phyloP scores from a whole-genome alignment of 2,329 filamentous ascomycete genomes.

The Penicillium decumbens region DNA sequence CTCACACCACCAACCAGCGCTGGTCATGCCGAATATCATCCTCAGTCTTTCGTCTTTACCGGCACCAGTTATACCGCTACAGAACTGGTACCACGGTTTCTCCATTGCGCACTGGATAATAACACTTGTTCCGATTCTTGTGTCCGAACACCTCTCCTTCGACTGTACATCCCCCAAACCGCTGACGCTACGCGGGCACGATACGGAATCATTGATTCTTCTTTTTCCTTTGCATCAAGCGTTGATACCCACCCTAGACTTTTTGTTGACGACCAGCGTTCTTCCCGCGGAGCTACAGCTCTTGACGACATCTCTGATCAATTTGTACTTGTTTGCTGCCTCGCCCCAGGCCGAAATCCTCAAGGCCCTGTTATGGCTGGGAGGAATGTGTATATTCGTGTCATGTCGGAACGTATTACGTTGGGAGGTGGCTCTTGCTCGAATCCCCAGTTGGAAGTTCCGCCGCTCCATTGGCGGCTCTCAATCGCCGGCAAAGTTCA shows the following conservation, averaged over 20 bases:
- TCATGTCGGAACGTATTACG: conserved; percentile 68
- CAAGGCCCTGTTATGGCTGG: conserved; percentile 77
- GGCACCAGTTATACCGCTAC: conserved; percentile 63
- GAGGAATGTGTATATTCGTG: conserved; percentile 72
- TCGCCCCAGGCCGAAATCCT: conserved; percentile 82
- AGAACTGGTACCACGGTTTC: conserved; percentile 53
- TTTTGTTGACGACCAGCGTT: conserved; percentile 83
- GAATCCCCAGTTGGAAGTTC: conserved; percentile 89
- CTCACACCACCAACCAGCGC: conserved; percentile 55
- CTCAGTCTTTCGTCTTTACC: conserved; percentile 75
- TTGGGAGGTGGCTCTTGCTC: conserved; percentile 79
- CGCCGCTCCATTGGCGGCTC: conserved; percentile 49
- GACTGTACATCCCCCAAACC: conserved; percentile 34
- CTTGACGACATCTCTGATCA: conserved; percentile 75
- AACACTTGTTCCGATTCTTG: conserved; percentile 63
- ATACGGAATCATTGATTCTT: conserved; percentile 57
- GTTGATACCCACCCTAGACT: conserved; percentile 66
- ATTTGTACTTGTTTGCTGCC: conserved; percentile 68
- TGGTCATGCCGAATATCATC: conserved; percentile 74
- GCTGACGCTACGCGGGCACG: conserved; percentile 37
- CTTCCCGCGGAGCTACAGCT: conserved; percentile 83
- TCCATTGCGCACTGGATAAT: conserved; percentile 74
- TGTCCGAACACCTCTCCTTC: conserved; percentile 43
- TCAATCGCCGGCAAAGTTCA: conserved; percentile 36
- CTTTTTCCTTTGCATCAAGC: conserved; percentile 81